Evolutionary conservation across 2,329 filamentous ascomycete species (phyloP).

Genomic region (Fusarium tuaranense): DNA sequence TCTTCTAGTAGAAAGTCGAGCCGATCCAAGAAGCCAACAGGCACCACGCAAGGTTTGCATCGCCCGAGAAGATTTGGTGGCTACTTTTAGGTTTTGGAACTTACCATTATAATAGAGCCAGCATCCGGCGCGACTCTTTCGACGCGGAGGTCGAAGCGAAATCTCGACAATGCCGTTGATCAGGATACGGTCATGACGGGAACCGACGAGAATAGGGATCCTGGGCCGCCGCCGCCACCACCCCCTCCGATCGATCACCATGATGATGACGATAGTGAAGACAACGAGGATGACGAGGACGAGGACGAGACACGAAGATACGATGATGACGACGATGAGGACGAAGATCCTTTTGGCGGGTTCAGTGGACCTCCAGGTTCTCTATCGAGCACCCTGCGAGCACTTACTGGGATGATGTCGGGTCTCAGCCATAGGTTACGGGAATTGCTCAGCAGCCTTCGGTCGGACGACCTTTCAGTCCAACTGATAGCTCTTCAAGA

Average conservation of each 20-base stretch:
- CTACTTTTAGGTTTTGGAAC: background rate
- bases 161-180: slow-evolving; percentile 62
- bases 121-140: slow-evolving; percentile 52
- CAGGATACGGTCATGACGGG: slow-evolving; percentile 80
- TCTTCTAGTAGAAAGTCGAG: slow-evolving; percentile 79
- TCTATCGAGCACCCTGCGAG: slow-evolving; percentile 84
- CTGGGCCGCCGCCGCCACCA: slow-evolving; percentile 57
- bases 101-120: slow-evolving; percentile 46
- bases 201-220: slow-evolving; percentile 66
- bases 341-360: slow-evolving; percentile 71
- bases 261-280: slow-evolving; percentile 54
- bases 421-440: slow-evolving; percentile 84
- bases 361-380: slow-evolving; percentile 74
- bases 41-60: slow-evolving; percentile 56
- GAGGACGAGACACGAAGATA: slow-evolving; percentile 55
- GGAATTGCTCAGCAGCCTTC: slow-evolving; percentile 80
- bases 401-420: slow-evolving; percentile 91
- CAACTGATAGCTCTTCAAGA: slow-evolving; percentile 95
- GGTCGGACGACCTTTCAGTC: slow-evolving; percentile 86
- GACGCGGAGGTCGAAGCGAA: slow-evolving; percentile 65
- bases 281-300: slow-evolving; percentile 48
- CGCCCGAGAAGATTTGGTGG: background rate
- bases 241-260: slow-evolving; percentile 51
- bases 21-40: slow-evolving; percentile 74
- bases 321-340: slow-evolving; percentile 71